Evolutionary conservation across 768 basidiomycete species (phyloP).

Genomic region (Russula ochroleuca): DNA sequence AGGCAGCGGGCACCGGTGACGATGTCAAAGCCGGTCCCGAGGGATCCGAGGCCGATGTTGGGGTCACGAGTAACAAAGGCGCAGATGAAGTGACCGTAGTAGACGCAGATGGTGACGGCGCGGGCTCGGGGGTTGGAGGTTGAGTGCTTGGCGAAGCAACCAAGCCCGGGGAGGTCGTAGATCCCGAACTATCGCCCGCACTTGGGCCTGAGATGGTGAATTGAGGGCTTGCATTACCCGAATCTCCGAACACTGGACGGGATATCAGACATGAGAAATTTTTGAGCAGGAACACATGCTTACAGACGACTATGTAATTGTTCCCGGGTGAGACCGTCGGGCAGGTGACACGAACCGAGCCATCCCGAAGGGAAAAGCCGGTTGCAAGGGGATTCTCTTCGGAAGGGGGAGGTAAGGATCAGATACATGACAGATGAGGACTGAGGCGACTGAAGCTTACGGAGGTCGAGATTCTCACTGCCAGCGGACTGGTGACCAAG

Average conservation of each 20-base stretch:
- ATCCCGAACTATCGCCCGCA: not conserved
- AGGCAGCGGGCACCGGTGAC: too few species aligned
- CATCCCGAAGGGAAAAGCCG: constrained; percentile 40
- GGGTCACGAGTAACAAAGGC: not conserved
- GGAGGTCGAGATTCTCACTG: constrained; percentile 44
- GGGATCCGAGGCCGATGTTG: not conserved
- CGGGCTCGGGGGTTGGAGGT: too few species aligned
- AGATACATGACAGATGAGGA: too few species aligned
- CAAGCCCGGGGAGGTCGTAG: not conserved
- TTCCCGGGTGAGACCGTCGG: constrained; percentile 37
- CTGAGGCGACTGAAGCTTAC: constrained; percentile 35
- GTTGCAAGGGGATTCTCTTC: constrained; percentile 44
- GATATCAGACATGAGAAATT: not conserved
- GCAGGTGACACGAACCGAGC: constrained; percentile 39
- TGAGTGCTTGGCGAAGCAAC: not conserved
- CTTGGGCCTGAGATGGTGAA: constrained; percentile 18
- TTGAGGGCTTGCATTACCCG: constrained; percentile 21
- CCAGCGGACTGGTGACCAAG: constrained; percentile 41
- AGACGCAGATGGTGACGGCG: not conserved
- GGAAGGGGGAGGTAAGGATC: not conserved
- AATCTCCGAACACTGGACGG: constrained; percentile 18
- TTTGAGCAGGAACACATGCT: constrained; percentile 13
- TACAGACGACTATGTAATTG: constrained; percentile 48
- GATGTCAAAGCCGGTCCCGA: not conserved
- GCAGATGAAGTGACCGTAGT: not conserved